These are phyloP conservation scores for Akanthomyces muscarius DNA, from an alignment of 2,329 filamentous ascomycete genomes.

Conservation along the genomic window DNA sequence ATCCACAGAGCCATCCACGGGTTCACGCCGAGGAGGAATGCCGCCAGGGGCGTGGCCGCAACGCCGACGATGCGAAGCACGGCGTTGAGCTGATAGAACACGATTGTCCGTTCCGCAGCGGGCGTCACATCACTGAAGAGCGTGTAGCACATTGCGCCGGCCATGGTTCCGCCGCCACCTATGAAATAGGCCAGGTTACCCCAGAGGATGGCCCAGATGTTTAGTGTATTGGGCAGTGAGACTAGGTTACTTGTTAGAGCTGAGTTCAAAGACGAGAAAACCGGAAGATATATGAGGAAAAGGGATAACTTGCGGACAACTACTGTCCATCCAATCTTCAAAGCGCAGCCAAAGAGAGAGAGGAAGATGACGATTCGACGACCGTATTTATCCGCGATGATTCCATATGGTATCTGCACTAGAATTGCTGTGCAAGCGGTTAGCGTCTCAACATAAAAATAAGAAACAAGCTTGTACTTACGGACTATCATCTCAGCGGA, in stretches of 20 bases:
- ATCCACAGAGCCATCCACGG: constrained; percentile 40
- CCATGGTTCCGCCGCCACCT: constrained; percentile 38
- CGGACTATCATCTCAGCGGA: constrained; percentile 45
- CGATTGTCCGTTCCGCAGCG: constrained; percentile 33
- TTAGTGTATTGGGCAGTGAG: constrained; percentile 34
- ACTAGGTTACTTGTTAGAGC: constrained; percentile 27
- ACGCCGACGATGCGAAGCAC: constrained; percentile 36
- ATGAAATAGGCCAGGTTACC: constrained; percentile 35
- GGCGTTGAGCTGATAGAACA: constrained; percentile 39
- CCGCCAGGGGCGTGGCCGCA: constrained; percentile 37
- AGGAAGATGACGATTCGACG: constrained; percentile 39
- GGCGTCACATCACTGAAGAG: constrained; percentile 42
- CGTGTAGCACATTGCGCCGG: constrained; percentile 43
- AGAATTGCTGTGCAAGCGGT: constrained; percentile 31
- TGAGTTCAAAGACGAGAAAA: not conserved
- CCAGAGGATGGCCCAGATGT: constrained; percentile 37
- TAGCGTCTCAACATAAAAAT: not conserved
- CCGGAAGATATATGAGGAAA: too few relatives aligned
- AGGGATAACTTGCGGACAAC: constrained; percentile 29
- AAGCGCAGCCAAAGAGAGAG: constrained; percentile 29
- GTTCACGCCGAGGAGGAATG: constrained; percentile 35
- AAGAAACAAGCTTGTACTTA: constrained; percentile 24
- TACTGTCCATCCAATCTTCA: constrained; percentile 29
- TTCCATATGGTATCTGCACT: constrained; percentile 42
- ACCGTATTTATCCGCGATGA: constrained; percentile 45